A percentile compares a stretch with the other conserved stretches of the same genome.
Conservation (phyloP, 108 stramenopile genomes). For the Cyclotella baltica region DNA sequence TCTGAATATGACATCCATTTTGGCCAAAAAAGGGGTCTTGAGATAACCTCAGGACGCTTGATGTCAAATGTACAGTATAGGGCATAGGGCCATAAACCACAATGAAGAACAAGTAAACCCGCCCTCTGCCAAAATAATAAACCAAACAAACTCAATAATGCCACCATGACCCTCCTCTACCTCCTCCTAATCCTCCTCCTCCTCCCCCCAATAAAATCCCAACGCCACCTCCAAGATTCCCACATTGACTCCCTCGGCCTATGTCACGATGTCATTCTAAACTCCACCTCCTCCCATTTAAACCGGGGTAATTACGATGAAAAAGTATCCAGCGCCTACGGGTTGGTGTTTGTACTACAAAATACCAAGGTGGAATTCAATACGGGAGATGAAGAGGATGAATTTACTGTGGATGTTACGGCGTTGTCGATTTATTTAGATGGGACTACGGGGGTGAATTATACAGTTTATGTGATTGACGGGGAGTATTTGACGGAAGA, state of each 20-base stretch:
- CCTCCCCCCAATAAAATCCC: not conserved
- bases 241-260: not conserved
- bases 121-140: too few species aligned
- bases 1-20: too few species aligned
- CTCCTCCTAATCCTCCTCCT: not conserved
- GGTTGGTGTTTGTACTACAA: not conserved
- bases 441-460: conserved; percentile 13
- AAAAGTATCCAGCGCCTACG: not conserved
- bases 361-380: not conserved
- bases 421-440: conserved; percentile 7
- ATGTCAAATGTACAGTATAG: too few species aligned
- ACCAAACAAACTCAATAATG: too few species aligned
- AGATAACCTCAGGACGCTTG: too few species aligned
- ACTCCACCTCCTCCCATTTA: conserved; percentile 1
- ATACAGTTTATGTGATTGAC: conserved; percentile 6
- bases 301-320: not conserved
- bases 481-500: not conserved
- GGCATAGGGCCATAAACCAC: too few species aligned
- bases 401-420: not conserved
- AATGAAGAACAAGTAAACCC: too few species aligned
- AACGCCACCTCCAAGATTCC: not conserved
- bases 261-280: conserved; percentile 1
- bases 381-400: not conserved
- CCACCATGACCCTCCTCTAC: not conserved
- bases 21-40: too few species aligned